These are phyloP conservation scores for Phtheirospermum japonicum DNA, from an alignment of 257 asterid genomes.

Conservation along the genomic window DNA sequence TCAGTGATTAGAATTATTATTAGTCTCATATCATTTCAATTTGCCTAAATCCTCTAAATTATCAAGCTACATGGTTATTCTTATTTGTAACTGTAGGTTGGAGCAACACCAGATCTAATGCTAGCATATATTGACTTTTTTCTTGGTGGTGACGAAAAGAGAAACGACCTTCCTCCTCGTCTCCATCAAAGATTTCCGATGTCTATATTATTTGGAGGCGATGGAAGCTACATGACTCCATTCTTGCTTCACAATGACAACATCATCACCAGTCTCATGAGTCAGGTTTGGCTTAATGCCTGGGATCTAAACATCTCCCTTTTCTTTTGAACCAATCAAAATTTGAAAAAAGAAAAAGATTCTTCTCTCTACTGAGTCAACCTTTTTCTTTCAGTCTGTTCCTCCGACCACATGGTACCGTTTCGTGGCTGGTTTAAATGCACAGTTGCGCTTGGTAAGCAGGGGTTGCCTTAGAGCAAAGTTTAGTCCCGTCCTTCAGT, in stretches of 20 bases:
- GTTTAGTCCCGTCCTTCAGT: slow-evolving; percentile 66
- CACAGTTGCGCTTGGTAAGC: slow-evolving; percentile 88
- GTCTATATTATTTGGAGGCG: slow-evolving; percentile 89
- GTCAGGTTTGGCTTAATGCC: slow-evolving; percentile 67
- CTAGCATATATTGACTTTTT: slow-evolving; percentile 89
- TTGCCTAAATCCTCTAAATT: not conserved
- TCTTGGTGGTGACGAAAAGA: slow-evolving; percentile 98
- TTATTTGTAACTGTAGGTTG: slow-evolving; percentile 58
- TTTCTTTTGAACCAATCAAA: slow-evolving; percentile 17
- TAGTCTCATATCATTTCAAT: not conserved
- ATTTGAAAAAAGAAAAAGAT: not conserved
- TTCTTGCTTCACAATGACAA: slow-evolving; percentile 84
- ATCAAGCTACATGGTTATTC: slow-evolving; percentile 20
- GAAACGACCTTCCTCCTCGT: slow-evolving; percentile 87
- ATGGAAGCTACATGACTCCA: slow-evolving; percentile 97
- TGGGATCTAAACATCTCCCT: not conserved
- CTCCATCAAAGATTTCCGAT: slow-evolving; percentile 84
- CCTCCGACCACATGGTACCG: slow-evolving; percentile 98
- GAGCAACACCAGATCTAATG: slow-evolving; percentile 96
- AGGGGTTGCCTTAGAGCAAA: slow-evolving; percentile 74
- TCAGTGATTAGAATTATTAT: not conserved
- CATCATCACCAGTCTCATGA: slow-evolving; percentile 83
- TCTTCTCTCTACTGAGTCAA: slow-evolving; percentile 7
- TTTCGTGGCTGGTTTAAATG: slow-evolving; percentile 97
- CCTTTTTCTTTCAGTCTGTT: slow-evolving; percentile 53